A percentile compares a stretch with the other conserved stretches of the same genome.
Conservation (phyloP, 257 asterid genomes). For the Knoxia roxburghii region DNA sequence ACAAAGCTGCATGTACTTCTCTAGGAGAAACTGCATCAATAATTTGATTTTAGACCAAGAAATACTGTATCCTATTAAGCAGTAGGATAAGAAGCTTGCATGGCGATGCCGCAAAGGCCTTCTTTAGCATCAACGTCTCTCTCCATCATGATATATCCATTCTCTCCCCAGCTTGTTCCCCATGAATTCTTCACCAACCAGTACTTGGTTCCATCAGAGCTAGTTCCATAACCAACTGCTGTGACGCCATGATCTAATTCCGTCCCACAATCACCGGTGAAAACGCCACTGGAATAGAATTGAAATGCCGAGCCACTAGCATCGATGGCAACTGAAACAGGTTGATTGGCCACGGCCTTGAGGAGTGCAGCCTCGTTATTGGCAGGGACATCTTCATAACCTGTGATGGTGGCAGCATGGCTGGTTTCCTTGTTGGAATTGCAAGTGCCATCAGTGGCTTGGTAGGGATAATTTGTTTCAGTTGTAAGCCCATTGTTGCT, state of each 20-base stretch:
- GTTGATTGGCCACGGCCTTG: background rate
- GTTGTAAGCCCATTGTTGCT: background rate
- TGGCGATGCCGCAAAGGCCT: constrained; percentile 37
- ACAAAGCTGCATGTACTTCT: background rate
- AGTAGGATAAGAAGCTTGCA: constrained; percentile 30
- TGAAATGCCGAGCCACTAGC: background rate
- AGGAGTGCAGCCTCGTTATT: background rate
- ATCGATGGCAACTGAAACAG: background rate
- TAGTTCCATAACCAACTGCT: constrained; percentile 21
- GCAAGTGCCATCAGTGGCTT: background rate
- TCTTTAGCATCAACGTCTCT: constrained; percentile 18
- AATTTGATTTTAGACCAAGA: background rate
- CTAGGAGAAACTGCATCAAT: background rate
- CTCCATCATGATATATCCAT: constrained; percentile 26
- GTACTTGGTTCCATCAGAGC: constrained; percentile 22
- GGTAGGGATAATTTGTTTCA: background rate
- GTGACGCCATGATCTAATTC: constrained; percentile 34
- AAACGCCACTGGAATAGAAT: constrained; percentile 23
- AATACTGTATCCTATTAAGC: background rate
- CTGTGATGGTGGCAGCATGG: background rate
- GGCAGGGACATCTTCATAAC: background rate
- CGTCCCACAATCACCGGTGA: constrained; percentile 30
- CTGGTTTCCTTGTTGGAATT: background rate
- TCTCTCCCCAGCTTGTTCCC: constrained; percentile 28
- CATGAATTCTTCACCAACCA: constrained; percentile 37